These are phyloP conservation scores for Fragilariopsis cylindrus DNA, from an alignment of 108 stramenopile species.

Conservation along the genomic window DNA sequence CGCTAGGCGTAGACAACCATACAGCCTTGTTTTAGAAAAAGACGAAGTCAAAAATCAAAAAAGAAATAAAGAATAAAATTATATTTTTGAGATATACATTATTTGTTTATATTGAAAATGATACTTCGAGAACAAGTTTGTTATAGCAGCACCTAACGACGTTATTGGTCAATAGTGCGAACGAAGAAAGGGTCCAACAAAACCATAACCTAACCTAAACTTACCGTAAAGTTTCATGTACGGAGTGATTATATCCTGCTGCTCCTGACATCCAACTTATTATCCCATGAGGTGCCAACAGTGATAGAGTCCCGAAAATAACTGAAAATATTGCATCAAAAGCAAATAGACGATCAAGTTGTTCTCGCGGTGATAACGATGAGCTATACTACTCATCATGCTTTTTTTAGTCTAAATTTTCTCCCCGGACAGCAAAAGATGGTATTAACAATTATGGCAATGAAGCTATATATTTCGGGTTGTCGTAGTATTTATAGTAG, in stretches of 20 bases:
- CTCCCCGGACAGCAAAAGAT: too few species aligned
- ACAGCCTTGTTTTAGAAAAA: conserved; percentile 40
- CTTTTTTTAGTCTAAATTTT: too few species aligned
- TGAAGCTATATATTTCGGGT: too few species aligned
- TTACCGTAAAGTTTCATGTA: conserved; percentile 79
- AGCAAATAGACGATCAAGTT: conserved; percentile 70
- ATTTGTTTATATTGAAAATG: not conserved
- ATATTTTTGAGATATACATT: not conserved
- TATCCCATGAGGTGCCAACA: conserved; percentile 74
- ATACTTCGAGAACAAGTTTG: not conserved
- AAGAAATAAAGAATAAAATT: not conserved
- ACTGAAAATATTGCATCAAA: conserved; percentile 66
- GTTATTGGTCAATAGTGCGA: not conserved
- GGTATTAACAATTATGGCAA: too few species aligned
- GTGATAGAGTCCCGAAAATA: conserved; percentile 56
- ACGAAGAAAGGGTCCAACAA: not conserved
- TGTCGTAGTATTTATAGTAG: too few species aligned
- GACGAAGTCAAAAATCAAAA: not conserved
- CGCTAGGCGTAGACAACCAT: conserved; percentile 80
- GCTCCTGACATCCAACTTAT: conserved; percentile 41
- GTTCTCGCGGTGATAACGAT: conserved; percentile 21
- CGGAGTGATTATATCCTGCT: conserved; percentile 71
- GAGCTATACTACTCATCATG: too few species aligned
- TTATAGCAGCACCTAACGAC: too few species aligned
- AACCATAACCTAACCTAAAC: conserved; percentile 3